Base-by-base conservation (phyloP, 352 stramenopile species). In the Thalassiosira livingstoniorum region DNA sequence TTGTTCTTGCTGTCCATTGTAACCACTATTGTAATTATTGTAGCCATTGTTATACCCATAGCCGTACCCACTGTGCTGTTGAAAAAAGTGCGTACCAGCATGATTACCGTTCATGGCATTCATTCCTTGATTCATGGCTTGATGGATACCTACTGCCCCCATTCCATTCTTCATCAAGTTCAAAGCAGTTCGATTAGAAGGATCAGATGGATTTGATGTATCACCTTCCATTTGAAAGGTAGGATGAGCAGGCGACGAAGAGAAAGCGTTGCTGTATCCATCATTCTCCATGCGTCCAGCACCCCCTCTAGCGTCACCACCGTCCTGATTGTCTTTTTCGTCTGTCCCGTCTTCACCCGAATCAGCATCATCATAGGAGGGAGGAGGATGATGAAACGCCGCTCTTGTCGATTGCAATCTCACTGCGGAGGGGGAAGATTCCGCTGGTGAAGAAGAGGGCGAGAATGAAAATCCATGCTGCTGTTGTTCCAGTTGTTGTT, bases 361-460 rank as follows among this genome's bases (percentile, higher is more conserved):
- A 23, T 11, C 11, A 15, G 47, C 21, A 27, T 58, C 47, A 4
- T 11, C 27, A n/a, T 58, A 58, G 4, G 47, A 29, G 5, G 47
- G 61, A 34, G 80, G 73, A n/a, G 80, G 80, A 35, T 72, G 45
- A 66, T 87, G 80, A 72, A 87, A 87, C 64, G 80, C 80, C 25
- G 80, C 80, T 29, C 80, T 54, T 31, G 80, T 83, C 23, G 75
- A 83, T 68, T 58, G 47, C 47, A 11, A 58, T 27, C 47, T 7
- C 5, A 58, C 4, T 25, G 27, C 27, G 47, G 47, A 58, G 27
- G 47, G 4, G 27, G 21, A 11, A 29, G 21, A n/a, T 29, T 27
- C 47, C n/a, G 10, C 5, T 25, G 47, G 47, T 29, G 27, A 5
- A 47, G 39, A 18, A 29, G 21, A 11, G 11, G 21, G 11, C 21